Evolutionary conservation across 306 rosid genomes (phyloP).

Genomic region (Malus orientalis): DNA sequence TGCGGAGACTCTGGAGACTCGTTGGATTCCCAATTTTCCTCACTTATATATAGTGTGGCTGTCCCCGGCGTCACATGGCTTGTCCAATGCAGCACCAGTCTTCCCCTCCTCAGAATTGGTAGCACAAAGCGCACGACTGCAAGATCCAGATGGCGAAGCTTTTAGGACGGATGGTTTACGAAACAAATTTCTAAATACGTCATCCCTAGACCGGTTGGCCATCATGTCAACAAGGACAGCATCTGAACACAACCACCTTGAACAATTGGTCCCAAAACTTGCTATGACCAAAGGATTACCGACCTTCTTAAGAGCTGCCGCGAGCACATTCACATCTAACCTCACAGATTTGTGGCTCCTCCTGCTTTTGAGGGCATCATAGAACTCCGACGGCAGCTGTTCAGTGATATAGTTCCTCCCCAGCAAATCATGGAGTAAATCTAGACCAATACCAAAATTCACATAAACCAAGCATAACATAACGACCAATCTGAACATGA

Average conservation of each 20-base stretch:
- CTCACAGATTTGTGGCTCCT: background rate
- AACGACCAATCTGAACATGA: conserved; percentile 38
- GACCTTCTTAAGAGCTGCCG: conserved; percentile 35
- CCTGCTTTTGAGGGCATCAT: conserved; percentile 12
- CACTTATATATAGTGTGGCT: background rate
- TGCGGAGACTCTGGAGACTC: too few species aligned
- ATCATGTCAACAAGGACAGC: conserved; percentile 34
- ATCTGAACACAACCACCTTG: conserved; percentile 18
- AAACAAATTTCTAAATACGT: conserved; percentile 21
- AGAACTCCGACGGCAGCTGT: conserved; percentile 33
- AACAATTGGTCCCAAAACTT: conserved; percentile 5
- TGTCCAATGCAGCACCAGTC: background rate
- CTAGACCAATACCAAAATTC: conserved; percentile 18
- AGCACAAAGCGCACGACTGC: background rate
- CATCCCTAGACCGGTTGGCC: conserved; percentile 5
- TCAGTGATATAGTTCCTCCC: conserved; percentile 3
- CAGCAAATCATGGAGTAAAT: conserved; percentile 16
- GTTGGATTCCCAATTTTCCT: background rate
- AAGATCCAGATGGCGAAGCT: background rate
- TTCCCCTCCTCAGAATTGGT: background rate
- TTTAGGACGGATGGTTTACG: conserved; percentile 6
- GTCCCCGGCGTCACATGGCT: background rate
- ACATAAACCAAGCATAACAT: conserved; percentile 35
- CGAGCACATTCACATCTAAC: conserved; percentile 21
- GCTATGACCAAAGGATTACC: conserved; percentile 48